Evolutionary conservation across 2,329 filamentous ascomycete species (phyloP), one percentile per base, ranked within the genome.

Genomic region (Curvularia sp.): DNA sequence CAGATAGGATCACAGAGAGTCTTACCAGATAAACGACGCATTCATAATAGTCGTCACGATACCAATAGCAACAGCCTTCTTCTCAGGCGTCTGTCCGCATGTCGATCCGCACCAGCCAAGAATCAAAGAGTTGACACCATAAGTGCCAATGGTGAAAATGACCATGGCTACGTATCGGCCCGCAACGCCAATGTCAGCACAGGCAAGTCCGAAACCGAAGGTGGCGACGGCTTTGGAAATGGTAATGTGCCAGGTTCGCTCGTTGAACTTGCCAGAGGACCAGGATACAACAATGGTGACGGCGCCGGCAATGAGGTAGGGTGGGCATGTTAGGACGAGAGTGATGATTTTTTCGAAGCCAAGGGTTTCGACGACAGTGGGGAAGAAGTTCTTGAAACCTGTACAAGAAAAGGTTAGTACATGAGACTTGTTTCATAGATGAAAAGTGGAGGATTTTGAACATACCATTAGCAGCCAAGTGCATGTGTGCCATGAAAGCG

Each of bases 271-370:
- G 13, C 75, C 76, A 15, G 75, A 77, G 12, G 70, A 73, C 66
- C 69, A 77, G 1, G 71, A 75, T 22, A 73, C 74, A 6, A 63
- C 61, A 15, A 78, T 75, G 12, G 70, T 74, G 24, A 78, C 46
- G 2, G 53, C 65, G 15, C 68, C 68, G 6, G 68, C 68, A 24
- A 70, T 68, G 38, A 69, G 62, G 50, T 70, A 69, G 4, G 68
- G 66, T 4, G 68, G 68, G 65, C 68, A 72, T 0, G 83, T 85
- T 61, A 86, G 77, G 10, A 83, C 76, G 0, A 85, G 76, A 0
- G 83, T 85, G 52, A 83, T 75, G 1, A 81, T 84, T 1, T n/a
- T n/a, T n/a, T n/a, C n/a, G 70, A 84, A 84, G 0, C 81, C 81
- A 0, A 85, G 77, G 0, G 82, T 83, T 63, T 81, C 69, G 55